Conservation (phyloP, 352 stramenopile genomes). For the Phytophthora cajani region DNA sequence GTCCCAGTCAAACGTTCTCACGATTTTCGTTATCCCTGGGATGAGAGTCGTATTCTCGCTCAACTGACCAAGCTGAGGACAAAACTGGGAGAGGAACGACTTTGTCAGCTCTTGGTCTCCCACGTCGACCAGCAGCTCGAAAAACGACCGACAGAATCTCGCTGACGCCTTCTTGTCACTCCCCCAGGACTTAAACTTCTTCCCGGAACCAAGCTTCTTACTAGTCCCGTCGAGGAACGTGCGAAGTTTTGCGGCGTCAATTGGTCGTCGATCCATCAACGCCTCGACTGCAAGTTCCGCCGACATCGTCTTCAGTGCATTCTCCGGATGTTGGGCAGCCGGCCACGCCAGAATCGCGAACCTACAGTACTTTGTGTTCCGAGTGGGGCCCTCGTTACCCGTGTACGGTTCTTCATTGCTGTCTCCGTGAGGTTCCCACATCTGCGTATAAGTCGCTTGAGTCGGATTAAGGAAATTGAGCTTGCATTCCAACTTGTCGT, state of each 20-base stretch:
- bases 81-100: conserved; percentile 18
- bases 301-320: conserved; percentile 13
- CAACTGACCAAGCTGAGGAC: conserved; percentile 5
- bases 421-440: conserved; percentile 18
- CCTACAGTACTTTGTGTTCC: conserved; percentile 18
- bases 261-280: background rate
- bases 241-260: conserved; percentile 5
- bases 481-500: background rate
- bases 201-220: background rate
- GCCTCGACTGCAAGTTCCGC: conserved; percentile 4
- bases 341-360: conserved; percentile 35
- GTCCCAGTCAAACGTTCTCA: conserved; percentile 16
- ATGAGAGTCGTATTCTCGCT: conserved; percentile 4
- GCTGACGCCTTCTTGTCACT: background rate
- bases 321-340: background rate
- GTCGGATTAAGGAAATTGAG: conserved; percentile 37
- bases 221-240: conserved; percentile 4
- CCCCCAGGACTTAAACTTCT: background rate
- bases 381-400: conserved; percentile 25
- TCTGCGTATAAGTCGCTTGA: conserved; percentile 11
- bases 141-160: conserved; percentile 17
- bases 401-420: conserved; percentile 18
- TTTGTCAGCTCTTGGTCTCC: conserved; percentile 14
- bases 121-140: conserved; percentile 16
- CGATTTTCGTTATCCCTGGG: background rate